A percentile compares a stretch with the other conserved stretches of the same genome.
Conservation (phyloP, 2,329 filamentous ascomycete genomes). For the Trichoderma gracile region DNA sequence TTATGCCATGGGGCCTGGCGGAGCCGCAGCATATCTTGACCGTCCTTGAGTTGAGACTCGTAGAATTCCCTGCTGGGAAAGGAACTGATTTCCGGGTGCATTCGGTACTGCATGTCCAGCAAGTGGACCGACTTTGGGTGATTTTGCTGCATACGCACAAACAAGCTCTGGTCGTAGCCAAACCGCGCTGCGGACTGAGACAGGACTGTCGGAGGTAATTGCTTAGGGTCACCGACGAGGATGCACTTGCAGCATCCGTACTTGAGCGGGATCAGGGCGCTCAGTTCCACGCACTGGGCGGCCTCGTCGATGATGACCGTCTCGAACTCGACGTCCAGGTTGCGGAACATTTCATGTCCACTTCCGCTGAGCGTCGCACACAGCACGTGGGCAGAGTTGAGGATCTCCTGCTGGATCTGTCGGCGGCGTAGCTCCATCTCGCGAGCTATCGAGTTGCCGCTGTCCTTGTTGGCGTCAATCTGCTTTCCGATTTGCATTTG, state of each 20-base stretch:
- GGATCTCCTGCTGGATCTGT: slow-evolving; percentile 83
- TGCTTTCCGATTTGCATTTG: slow-evolving; percentile 72
- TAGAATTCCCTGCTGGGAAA: slow-evolving; percentile 95
- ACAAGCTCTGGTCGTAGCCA: slow-evolving; percentile 96
- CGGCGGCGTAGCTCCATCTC: slow-evolving; percentile 84
- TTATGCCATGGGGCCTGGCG: slow-evolving; percentile 83
- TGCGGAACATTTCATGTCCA: slow-evolving; percentile 96
- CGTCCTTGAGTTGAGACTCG: slow-evolving; percentile 82
- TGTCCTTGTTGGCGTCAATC: slow-evolving; percentile 86
- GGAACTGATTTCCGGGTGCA: slow-evolving; percentile 93
- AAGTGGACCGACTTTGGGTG: slow-evolving; percentile 86
- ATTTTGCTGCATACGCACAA: slow-evolving; percentile 96
- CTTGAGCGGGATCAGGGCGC: slow-evolving; percentile 92
- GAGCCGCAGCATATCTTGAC: slow-evolving; percentile 74
- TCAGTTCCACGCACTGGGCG: slow-evolving; percentile 96
- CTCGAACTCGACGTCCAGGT: slow-evolving; percentile 92
- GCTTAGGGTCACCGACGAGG: slow-evolving; percentile 95
- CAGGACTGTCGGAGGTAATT: slow-evolving; percentile 91
- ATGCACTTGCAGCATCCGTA: slow-evolving; percentile 97
- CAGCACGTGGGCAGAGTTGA: slow-evolving; percentile 87
- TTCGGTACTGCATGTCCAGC: slow-evolving; percentile 97
- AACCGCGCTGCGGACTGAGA: slow-evolving; percentile 90
- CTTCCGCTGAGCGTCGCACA: slow-evolving; percentile 94
- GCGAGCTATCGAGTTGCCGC: slow-evolving; percentile 76
- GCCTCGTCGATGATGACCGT: slow-evolving; percentile 98